A percentile compares a stretch with the other conserved stretches of the same genome.
Evolutionary conservation across 2,329 filamentous ascomycete species (phyloP).

Genomic region (Bisporella sp.): DNA sequence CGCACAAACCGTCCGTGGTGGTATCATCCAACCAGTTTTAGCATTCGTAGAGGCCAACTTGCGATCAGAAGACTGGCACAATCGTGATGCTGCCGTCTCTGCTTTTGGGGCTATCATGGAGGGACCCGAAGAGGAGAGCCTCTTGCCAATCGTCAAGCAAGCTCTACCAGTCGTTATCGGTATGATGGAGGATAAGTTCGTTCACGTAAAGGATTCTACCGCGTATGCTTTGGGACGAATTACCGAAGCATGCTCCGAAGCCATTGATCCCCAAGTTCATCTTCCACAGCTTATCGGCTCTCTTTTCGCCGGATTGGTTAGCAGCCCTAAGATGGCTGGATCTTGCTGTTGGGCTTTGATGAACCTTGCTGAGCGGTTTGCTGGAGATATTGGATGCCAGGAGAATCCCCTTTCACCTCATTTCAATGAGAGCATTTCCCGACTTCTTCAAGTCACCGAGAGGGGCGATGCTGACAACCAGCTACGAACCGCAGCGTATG

Average conservation of each 20-base stretch:
- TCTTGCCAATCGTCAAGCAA: conserved; percentile 93
- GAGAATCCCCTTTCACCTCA: conserved; percentile 83
- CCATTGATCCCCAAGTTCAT: conserved; percentile 79
- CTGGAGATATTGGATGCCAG: conserved; percentile 69
- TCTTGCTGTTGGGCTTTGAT: conserved; percentile 99
- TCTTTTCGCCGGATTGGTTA: conserved; percentile 82
- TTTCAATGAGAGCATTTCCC: conserved; percentile 86
- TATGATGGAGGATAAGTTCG: conserved; percentile 81
- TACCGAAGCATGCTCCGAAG: conserved; percentile 85
- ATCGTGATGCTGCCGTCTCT: conserved; percentile 90
- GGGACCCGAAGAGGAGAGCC: conserved; percentile 83
- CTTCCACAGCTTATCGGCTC: conserved; percentile 80
- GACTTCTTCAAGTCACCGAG: conserved; percentile 79
- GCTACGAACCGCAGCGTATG: conserved; percentile 90
- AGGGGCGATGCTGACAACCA: conserved; percentile 77
- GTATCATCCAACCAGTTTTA: conserved; percentile 81
- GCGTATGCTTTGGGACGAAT: conserved; percentile 95
- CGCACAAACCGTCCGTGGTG: conserved; percentile 79
- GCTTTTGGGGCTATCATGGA: conserved; percentile 99
- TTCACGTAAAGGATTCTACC: conserved; percentile 92
- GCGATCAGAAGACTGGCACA: conserved; percentile 87
- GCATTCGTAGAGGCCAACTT: conserved; percentile 89
- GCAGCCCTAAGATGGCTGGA: conserved; percentile 91
- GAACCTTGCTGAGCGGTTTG: conserved; percentile 95
- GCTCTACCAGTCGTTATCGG: conserved; percentile 84